Evolutionary conservation across 2,329 filamentous ascomycete genomes (phyloP).

Genomic region (Chaetothyriales sp.): DNA sequence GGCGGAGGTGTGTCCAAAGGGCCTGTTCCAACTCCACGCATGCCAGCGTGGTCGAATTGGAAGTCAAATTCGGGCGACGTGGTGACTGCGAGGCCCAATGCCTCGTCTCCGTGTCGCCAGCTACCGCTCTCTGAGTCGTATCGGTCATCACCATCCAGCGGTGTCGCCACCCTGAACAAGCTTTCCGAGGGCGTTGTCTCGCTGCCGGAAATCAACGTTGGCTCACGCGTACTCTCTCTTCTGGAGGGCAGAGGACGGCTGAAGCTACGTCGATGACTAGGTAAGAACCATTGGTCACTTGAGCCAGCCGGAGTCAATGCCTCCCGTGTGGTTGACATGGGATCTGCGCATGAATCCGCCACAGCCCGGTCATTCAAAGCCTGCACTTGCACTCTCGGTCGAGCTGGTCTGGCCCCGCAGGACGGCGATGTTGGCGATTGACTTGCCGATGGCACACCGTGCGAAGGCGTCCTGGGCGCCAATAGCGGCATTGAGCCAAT

Average conservation of each 20-base stretch:
- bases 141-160: slow-evolving; percentile 8
- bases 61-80: slow-evolving; percentile 7
- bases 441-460: neutral
- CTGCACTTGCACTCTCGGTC: neutral
- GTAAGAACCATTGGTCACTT: neutral
- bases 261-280: slow-evolving; percentile 7
- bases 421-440: neutral
- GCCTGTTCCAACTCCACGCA: neutral
- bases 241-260: slow-evolving; percentile 8
- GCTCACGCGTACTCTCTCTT: neutral
- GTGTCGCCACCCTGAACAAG: slow-evolving; percentile 3
- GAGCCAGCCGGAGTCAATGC: neutral
- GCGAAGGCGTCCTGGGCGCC: neutral
- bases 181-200: slow-evolving; percentile 1
- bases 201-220: slow-evolving; percentile 1
- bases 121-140: slow-evolving; percentile 10
- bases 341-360: neutral
- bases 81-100: slow-evolving; percentile 8
- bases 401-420: neutral
- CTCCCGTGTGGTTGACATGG: neutral
- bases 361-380: neutral
- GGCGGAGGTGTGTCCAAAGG: neutral
- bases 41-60: neutral
- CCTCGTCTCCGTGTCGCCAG: slow-evolving; percentile 11
- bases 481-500: neutral